Evolutionary conservation across 2,329 filamentous ascomycete genomes (phyloP).

Genomic region (Pseudogymnoascus sp.): DNA sequence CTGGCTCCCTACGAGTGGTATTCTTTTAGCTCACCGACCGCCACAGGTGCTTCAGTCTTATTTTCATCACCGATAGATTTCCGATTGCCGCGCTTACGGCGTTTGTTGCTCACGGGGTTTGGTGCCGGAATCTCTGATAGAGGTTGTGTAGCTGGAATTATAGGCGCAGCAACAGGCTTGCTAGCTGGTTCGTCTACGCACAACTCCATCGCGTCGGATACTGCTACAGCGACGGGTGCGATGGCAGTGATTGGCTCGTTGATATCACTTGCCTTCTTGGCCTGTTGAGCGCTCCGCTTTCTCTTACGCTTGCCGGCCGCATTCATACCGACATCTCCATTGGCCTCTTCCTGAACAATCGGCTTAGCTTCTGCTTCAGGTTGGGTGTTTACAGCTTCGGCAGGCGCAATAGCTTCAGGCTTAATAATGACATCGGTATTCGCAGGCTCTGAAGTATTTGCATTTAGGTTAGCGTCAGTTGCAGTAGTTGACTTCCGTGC

Average conservation of each 20-base stretch:
- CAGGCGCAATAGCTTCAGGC: neutral
- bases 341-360: neutral
- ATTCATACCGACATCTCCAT: neutral
- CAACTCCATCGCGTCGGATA: neutral
- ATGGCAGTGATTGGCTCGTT: neutral
- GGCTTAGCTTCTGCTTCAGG: neutral
- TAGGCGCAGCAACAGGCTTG: neutral
- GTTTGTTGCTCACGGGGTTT: neutral
- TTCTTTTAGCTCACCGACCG: conserved; percentile 21
- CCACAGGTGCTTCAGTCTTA: neutral
- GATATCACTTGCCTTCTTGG: neutral
- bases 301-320: neutral
- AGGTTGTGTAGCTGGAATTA: neutral
- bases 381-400: neutral
- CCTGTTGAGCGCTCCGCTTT: neutral
- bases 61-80: neutral
- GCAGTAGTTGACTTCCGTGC: neutral
- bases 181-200: neutral
- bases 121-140: neutral
- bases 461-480: neutral
- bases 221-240: neutral
- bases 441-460: neutral
- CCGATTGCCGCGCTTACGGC: neutral
- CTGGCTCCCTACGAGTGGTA: conserved; percentile 29
- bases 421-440: neutral